These are phyloP conservation scores for Glycine soja DNA, from an alignment of 306 rosid genomes.

Conservation along the genomic window DNA sequence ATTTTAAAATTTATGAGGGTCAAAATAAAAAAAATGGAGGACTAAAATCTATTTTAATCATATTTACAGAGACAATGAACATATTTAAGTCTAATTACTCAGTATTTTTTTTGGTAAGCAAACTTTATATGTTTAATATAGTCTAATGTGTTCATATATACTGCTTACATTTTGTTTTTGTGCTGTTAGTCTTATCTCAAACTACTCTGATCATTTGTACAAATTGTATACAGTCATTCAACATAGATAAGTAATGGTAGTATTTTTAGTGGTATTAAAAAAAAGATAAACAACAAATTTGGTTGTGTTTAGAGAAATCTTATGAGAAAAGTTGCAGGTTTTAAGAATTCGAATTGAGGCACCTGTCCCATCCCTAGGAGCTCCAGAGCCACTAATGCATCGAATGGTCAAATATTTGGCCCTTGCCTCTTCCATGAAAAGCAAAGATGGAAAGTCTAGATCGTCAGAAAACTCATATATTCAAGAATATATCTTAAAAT, in stretches of 20 bases:
- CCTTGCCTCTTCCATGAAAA: constrained; percentile 74
- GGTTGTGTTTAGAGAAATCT: constrained; percentile 35
- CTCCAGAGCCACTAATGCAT: constrained; percentile 81
- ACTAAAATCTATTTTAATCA: not conserved
- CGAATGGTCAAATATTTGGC: constrained; percentile 81
- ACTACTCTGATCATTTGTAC: not conserved
- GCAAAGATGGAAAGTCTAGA: constrained; percentile 67
- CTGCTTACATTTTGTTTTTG: not conserved
- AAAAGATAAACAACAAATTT: constrained; percentile 3
- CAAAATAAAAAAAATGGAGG: not conserved
- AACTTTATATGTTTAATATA: constrained; percentile 6
- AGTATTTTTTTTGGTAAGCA: no score
- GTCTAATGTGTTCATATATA: not conserved
- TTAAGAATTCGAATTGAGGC: constrained; percentile 75
- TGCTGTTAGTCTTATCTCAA: not conserved
- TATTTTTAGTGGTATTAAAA: not conserved
- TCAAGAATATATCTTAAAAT: constrained; percentile 73
- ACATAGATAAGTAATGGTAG: not conserved
- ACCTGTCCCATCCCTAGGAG: constrained; percentile 69
- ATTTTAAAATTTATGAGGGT: not conserved
- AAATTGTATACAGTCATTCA: not conserved
- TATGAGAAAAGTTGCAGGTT: constrained; percentile 59
- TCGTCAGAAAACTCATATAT: constrained; percentile 54
- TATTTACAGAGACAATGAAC: not conserved
- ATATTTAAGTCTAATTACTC: no score